These are phyloP conservation scores for Aspergillus terreus DNA, from an alignment of 2,329 filamentous ascomycete species.

Conservation along the genomic window DNA sequence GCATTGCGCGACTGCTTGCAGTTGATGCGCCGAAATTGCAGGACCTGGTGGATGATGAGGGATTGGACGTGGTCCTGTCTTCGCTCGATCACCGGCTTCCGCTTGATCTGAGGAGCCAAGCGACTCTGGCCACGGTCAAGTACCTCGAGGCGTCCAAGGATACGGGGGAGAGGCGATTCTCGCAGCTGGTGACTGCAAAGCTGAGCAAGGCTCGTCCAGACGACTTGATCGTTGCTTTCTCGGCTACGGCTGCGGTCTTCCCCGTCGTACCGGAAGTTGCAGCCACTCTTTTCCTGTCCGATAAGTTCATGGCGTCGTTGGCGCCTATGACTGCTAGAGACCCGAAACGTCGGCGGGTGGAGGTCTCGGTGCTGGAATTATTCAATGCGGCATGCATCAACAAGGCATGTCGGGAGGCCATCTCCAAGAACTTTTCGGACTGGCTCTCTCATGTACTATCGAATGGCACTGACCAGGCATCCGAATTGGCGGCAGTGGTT, in stretches of 20 bases:
- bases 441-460: slow-evolving; percentile 85
- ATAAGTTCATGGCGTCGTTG: slow-evolving; percentile 77
- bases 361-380: slow-evolving; percentile 81
- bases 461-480: slow-evolving; percentile 58
- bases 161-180: slow-evolving; percentile 65
- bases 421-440: slow-evolving; percentile 76
- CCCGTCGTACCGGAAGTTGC: slow-evolving; percentile 76
- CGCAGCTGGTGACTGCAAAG: slow-evolving; percentile 69
- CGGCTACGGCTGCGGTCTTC: slow-evolving; percentile 83
- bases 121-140: slow-evolving; percentile 75
- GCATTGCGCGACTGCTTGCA: slow-evolving; percentile 56
- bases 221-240: slow-evolving; percentile 87
- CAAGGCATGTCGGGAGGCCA: slow-evolving; percentile 72
- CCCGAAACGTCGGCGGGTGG: slow-evolving; percentile 80
- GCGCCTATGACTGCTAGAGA: slow-evolving; percentile 72
- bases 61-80: slow-evolving; percentile 78
- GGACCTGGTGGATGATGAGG: slow-evolving; percentile 60
- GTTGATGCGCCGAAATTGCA: slow-evolving; percentile 50
- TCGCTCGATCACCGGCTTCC: slow-evolving; percentile 82
- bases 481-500: slow-evolving; percentile 64
- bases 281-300: slow-evolving; percentile 76
- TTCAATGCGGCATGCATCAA: slow-evolving; percentile 90
- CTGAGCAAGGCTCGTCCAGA: slow-evolving; percentile 75
- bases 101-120: slow-evolving; percentile 71
- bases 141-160: slow-evolving; percentile 75